Conservation (phyloP, 2,329 filamentous ascomycete species). For the Scytalidium sp. region DNA sequence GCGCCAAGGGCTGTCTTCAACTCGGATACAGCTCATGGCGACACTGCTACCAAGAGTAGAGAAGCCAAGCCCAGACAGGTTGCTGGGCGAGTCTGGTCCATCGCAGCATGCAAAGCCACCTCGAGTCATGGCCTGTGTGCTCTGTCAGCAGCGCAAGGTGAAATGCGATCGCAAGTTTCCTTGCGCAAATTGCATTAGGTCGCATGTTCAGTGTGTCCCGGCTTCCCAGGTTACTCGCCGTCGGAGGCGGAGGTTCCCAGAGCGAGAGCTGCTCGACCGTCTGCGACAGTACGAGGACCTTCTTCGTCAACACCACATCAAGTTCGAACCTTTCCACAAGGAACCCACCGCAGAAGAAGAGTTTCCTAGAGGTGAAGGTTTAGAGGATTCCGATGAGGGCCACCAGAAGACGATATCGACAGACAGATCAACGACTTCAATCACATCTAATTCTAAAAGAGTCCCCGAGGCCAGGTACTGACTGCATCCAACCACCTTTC, state of each 20-base stretch:
- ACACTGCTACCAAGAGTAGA: too few relatives aligned
- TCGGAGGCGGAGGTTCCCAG: conserved; percentile 47
- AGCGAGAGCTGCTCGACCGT: conserved; percentile 24
- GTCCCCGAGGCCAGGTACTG: conserved; percentile 30
- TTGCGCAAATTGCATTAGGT: conserved; percentile 66
- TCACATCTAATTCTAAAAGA: conserved; percentile 23
- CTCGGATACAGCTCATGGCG: too few relatives aligned
- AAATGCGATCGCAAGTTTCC: conserved; percentile 72
- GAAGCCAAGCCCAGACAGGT: conserved; percentile 3
- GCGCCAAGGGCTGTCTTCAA: too few relatives aligned
- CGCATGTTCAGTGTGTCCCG: conserved; percentile 58
- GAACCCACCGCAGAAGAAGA: conserved; percentile 18
- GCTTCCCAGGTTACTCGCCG: conserved; percentile 55
- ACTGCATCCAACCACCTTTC: too few relatives aligned
- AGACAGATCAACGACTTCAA: conserved; percentile 19
- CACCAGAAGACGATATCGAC: conserved; percentile 14
- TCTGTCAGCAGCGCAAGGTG: conserved; percentile 75
- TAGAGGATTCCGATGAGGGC: conserved; percentile 24
- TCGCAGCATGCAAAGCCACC: conserved; percentile 15
- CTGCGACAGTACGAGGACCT: conserved; percentile 25
- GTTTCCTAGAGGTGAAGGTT: conserved; percentile 11
- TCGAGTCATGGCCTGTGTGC: conserved; percentile 53
- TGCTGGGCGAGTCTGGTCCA: conserved; percentile 1
- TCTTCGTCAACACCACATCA: conserved; percentile 23
- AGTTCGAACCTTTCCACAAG: conserved; percentile 23